These are phyloP conservation scores for Gracilaria caudata DNA, from an alignment of 23 red algal genomes.

Conservation along the genomic window DNA sequence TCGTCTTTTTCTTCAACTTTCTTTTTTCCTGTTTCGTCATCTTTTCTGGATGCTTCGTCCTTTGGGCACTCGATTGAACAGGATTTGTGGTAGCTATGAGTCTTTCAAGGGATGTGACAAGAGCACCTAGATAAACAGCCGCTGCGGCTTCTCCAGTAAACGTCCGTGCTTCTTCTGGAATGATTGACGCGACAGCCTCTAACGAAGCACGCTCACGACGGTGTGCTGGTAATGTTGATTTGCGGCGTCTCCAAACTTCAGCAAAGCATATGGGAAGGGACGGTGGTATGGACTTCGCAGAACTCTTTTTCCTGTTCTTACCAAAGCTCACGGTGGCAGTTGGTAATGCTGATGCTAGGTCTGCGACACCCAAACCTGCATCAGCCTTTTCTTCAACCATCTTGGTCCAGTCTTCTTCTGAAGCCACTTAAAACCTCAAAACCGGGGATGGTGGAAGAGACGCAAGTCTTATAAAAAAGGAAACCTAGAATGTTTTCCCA, in stretches of 20 bases:
- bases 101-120: conserved; percentile 46
- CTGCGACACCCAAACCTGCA: neutral
- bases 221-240: conserved; percentile 35
- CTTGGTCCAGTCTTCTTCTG: no score
- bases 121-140: conserved; percentile 55
- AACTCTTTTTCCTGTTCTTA: neutral
- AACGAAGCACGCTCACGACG: conserved; percentile 42
- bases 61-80: neutral
- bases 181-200: conserved; percentile 56
- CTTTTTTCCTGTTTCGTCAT: conserved; percentile 35
- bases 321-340: conserved; percentile 8
- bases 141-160: conserved; percentile 37
- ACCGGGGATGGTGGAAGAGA: no score
- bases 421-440: no score
- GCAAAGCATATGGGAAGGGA: conserved; percentile 56
- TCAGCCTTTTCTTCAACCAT: conserved; percentile 17
- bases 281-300: conserved; percentile 18
- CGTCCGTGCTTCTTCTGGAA: conserved; percentile 34
- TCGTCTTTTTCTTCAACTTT: conserved; percentile 28
- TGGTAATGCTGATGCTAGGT: conserved; percentile 14
- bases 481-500: no score
- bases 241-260: conserved; percentile 41
- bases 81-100: conserved; percentile 50
- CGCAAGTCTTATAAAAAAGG: no score
- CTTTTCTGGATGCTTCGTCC: neutral